Base-by-base conservation (phyloP, 768 basidiomycete species). In the Glaciozyma antarctica region DNA sequence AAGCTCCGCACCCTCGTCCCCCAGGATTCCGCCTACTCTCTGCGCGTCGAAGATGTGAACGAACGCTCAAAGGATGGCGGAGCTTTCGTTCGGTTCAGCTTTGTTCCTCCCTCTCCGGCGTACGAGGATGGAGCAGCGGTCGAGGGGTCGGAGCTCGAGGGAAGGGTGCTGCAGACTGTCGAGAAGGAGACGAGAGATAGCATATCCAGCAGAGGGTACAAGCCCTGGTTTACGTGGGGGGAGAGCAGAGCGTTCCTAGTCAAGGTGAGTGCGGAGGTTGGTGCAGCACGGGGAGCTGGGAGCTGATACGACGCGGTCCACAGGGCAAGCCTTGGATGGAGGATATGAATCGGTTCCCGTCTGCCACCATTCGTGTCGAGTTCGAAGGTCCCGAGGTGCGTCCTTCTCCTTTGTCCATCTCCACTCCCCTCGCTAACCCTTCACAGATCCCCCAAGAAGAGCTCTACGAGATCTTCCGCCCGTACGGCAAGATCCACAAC, bases 381-480 rank as follows among this genome's bases (percentile, higher is more conserved):
- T 97, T 94, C 70, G 88, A 94, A 41, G 94, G 94, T 1, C 86
- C 90, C 1, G 92, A 95, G 73, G 78, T 92, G 2, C 81, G 82
- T 34, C 89, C 8, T 12, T 41, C 38, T 15, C 38, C 13, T 10
- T 12, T 2, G 2, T 41, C 38, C 38, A 6, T 13, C 93, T 72
- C 88, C 93, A 28, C 28, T 43, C 16, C 51, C 59, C 13, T 62
- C n/a, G n/a, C 53, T 34, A n/a, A 7, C 19, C 4, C 28, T 17
- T 19, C 28, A 5, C 52, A 63, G 62, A 67, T 63, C 43, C 71
- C 60, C 8, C 65, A 65, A 51, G 66, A 66, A 76, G 75, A 80
- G 0, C 78, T 94, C 0, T 97, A 90, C 73, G 79, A 85, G 32
- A 76, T 90, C 28, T 62, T 52, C 12, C 72, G 90, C 85, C 88